Conservation (phyloP, 163 green algal genomes). For the Scenedesmus sp. region DNA sequence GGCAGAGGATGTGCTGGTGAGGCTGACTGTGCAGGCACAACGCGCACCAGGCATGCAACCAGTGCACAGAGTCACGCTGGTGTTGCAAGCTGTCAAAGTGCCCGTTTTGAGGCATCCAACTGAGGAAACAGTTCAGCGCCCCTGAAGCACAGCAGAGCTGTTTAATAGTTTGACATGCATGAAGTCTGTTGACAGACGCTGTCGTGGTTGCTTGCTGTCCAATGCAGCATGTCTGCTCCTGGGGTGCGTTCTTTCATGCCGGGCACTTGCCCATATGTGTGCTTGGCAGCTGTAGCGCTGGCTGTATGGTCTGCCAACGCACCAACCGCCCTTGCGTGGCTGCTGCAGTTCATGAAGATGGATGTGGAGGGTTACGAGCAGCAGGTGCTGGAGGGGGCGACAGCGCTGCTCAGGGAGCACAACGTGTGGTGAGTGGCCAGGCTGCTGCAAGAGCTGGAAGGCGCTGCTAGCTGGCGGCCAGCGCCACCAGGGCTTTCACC, state of each 20-base stretch:
- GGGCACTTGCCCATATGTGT: no score
- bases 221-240: no score
- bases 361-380: conserved; percentile 42
- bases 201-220: no score
- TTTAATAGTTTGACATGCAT: no score
- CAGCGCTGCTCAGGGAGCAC: neutral
- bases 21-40: neutral
- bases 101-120: no score
- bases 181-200: no score
- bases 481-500: no score
- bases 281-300: neutral
- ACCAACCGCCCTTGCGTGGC: neutral
- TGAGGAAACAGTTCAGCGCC: no score
- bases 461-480: no score
- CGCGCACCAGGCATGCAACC: neutral
- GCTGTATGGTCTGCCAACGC: neutral
- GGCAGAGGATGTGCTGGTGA: conserved; percentile 35
- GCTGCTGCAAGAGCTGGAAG: neutral
- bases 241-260: no score
- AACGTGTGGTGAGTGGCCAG: conserved; percentile 2
- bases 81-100: neutral
- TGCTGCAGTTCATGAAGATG: conserved; percentile 37
- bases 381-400: conserved; percentile 4
- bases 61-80: neutral
- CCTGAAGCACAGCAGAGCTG: no score